These are phyloP conservation scores for Suhomyces atakaporum DNA, from an alignment of 1,139 yeast species.

Conservation along the genomic window DNA sequence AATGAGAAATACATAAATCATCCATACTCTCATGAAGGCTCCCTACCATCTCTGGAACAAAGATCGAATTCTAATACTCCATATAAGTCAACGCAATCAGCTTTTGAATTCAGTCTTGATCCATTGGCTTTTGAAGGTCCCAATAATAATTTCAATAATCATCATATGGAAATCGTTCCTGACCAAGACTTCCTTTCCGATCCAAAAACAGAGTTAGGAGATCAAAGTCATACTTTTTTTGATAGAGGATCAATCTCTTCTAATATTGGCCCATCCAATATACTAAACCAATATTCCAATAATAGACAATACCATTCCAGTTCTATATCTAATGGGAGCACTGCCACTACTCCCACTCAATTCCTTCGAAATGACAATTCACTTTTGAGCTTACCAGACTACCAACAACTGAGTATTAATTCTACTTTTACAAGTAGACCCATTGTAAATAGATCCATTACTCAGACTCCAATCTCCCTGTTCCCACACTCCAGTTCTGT, in stretches of 20 bases:
- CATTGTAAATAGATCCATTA: slow-evolving; percentile 17
- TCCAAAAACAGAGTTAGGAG: background rate
- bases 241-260: slow-evolving; percentile 1
- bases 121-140: slow-evolving; percentile 42
- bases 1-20: slow-evolving; percentile 6
- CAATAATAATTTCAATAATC: slow-evolving; percentile 21
- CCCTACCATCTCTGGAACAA: background rate
- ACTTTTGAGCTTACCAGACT: slow-evolving; percentile 28
- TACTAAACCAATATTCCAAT: slow-evolving; percentile 11
- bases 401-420: slow-evolving; percentile 9
- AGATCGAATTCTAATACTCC: slow-evolving; percentile 1
- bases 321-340: slow-evolving; percentile 15
- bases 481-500: slow-evolving; percentile 11
- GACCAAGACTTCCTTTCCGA: slow-evolving; percentile 6
- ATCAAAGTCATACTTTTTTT: background rate
- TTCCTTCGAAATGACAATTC: slow-evolving; percentile 27
- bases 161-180: slow-evolving; percentile 8
- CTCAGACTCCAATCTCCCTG: slow-evolving; percentile 18
- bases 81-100: slow-evolving; percentile 6
- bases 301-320: slow-evolving; percentile 4
- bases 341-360: slow-evolving; percentile 17
- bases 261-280: slow-evolving; percentile 14
- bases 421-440: slow-evolving; percentile 11
- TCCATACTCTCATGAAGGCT: background rate
- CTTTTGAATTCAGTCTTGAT: slow-evolving; percentile 34